Evolutionary conservation across 1,284 basidiomycete genomes (phyloP), one percentile per base, ranked within the genome.

Genomic region (Lentinus polychrous): DNA sequence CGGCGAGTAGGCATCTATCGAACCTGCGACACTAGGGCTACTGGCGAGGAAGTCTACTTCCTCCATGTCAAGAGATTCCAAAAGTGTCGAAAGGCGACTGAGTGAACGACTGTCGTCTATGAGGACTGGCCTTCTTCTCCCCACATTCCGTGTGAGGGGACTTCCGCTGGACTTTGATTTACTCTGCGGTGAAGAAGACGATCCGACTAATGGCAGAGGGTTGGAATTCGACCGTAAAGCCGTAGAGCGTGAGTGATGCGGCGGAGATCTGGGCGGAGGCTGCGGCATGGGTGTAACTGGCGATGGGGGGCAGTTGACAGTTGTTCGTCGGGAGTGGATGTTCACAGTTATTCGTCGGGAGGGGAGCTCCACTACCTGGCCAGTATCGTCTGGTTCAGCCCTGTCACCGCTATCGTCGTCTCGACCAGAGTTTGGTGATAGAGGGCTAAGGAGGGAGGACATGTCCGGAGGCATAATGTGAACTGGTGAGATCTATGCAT

Each of bases 261-360:
- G 39, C 14, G 47, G 50, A 27, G 53, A 41, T 12, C 45, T 49
- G 12, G 57, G 55, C 15, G 66, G 63, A 15, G 66, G 65, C 49
- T 66, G 63, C 14, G 72, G 74, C 59, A 72, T 65, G 20, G 73
- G 71, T 14, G 67, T 68, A 8, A 61, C 58, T 10, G 71, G 71
- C 2, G 75, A 75, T n/a, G 71, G 69, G 27, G 71, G 65, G n/a
- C 64, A 52, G 15, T 48, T 45, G n/a, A n/a, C n/a, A n/a, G n/a
- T n/a, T n/a, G n/a, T n/a, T n/a, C n/a, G n/a, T n/a, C n/a, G n/a
- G n/a, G n/a, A n/a, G n/a, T n/a, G n/a, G n/a, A n/a, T n/a, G n/a
- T n/a, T n/a, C 44, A 52, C 46, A 18, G 60, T 43, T 56, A 55
- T 20, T 52, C 62, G 45, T 59, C 59, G 47, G 3, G 43, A 52